Conservation (phyloP, 495 filamentous ascomycete species). For the Aspergillus conjunctus region DNA sequence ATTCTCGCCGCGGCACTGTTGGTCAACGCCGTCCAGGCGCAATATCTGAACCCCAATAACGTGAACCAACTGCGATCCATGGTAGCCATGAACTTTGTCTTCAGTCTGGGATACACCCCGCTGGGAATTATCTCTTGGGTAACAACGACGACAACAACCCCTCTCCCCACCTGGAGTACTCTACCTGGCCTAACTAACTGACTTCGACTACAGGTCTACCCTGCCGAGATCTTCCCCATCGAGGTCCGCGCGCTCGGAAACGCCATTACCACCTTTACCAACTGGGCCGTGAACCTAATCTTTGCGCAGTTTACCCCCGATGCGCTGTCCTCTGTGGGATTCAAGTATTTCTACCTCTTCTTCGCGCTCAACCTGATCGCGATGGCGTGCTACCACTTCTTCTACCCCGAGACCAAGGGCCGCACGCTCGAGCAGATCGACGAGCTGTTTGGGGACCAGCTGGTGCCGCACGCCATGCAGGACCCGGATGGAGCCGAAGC, state of each 20-base stretch:
- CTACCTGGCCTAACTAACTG: not conserved
- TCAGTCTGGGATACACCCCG: slow-evolving; percentile 22
- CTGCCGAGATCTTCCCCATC: slow-evolving; percentile 59
- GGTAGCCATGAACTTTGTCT: slow-evolving; percentile 28
- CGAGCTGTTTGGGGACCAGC: slow-evolving; percentile 49
- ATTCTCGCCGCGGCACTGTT: slow-evolving; percentile 16
- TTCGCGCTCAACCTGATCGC: slow-evolving; percentile 49
- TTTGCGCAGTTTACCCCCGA: slow-evolving; percentile 55
- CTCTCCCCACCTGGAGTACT: not conserved
- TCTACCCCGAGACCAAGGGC: slow-evolving; percentile 55
- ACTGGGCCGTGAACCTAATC: slow-evolving; percentile 53
- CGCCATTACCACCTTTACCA: slow-evolving; percentile 51
- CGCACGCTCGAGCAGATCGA: slow-evolving; percentile 56
- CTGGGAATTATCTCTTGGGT: slow-evolving; percentile 54
- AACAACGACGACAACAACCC: too few relatives aligned
- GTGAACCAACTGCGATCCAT: slow-evolving; percentile 19
- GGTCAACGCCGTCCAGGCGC: slow-evolving; percentile 20
- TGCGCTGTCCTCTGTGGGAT: slow-evolving; percentile 47
- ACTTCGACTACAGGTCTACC: slow-evolving; percentile 36
- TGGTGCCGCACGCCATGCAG: slow-evolving; percentile 22
- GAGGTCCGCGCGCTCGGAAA: slow-evolving; percentile 54
- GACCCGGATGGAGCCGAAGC: slow-evolving; percentile 17
- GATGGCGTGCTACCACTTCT: slow-evolving; percentile 40
- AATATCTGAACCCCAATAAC: slow-evolving; percentile 19
- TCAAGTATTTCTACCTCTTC: slow-evolving; percentile 54